A percentile compares a stretch with the other conserved stretches of the same genome.
Evolutionary conservation across 805 yeast species (phyloP).

Genomic region (Ogataea salicorniae): DNA sequence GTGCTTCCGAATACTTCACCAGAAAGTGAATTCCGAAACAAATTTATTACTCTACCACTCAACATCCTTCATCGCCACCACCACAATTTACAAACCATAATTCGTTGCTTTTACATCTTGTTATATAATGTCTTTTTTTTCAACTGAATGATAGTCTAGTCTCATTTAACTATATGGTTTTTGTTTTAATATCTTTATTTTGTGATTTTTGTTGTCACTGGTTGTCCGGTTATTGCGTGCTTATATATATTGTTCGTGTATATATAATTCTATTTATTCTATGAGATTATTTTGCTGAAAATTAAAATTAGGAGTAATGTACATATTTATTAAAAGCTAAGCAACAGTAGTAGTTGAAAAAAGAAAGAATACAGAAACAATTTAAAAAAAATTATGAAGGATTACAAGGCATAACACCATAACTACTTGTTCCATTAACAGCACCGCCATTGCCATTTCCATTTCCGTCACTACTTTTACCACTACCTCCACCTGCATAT

Average conservation of each 20-base stretch:
- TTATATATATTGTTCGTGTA: too few species aligned
- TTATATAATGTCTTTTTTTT: too few species aligned
- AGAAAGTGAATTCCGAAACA: slow-evolving; percentile 37
- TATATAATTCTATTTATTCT: too few species aligned
- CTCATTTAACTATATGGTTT: too few species aligned
- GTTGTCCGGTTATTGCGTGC: too few species aligned
- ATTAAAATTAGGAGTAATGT: neutral
- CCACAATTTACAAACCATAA: neutral
- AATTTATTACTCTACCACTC: slow-evolving; percentile 5
- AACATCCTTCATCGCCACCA: neutral
- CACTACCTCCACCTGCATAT: slow-evolving; percentile 3
- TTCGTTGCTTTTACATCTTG: neutral
- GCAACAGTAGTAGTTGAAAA: neutral
- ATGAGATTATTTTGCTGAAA: too few species aligned
- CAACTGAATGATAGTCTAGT: too few species aligned
- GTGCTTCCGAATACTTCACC: slow-evolving; percentile 68
- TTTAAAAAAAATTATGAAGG: slow-evolving; percentile 19
- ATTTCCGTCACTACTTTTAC: neutral
- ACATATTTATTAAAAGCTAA: neutral
- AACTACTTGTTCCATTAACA: slow-evolving; percentile 8
- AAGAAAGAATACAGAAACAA: neutral
- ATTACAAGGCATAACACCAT: slow-evolving; percentile 28
- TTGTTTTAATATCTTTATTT: too few species aligned
- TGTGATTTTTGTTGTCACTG: too few species aligned
- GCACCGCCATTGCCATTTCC: slow-evolving; percentile 3